These are phyloP conservation scores for Nyssa sinensis DNA, from an alignment of 148 eudicot species.

Conservation along the genomic window DNA sequence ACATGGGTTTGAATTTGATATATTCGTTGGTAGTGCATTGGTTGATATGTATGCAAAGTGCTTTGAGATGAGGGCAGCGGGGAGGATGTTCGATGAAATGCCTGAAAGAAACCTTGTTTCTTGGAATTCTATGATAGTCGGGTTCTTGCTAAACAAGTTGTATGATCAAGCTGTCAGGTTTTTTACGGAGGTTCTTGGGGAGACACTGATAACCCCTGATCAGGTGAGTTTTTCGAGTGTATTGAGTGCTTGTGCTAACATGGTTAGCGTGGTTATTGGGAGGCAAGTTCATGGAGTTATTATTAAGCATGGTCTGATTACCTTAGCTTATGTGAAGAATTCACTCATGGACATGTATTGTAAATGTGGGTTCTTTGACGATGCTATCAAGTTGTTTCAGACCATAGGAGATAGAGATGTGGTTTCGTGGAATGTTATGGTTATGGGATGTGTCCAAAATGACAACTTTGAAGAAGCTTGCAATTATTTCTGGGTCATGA, in stretches of 20 bases:
- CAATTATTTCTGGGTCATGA: conserved; percentile 41
- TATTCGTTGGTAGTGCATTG: conserved; percentile 50
- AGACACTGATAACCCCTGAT: conserved; percentile 23
- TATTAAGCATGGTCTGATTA: conserved; percentile 34
- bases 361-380: conserved; percentile 44
- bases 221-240: conserved; percentile 48
- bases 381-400: conserved; percentile 35
- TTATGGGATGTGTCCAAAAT: conserved; percentile 37
- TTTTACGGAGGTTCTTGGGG: conserved; percentile 33
- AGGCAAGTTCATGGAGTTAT: conserved; percentile 41
- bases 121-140: conserved; percentile 32
- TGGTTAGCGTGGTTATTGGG: conserved; percentile 29
- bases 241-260: conserved; percentile 54
- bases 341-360: conserved; percentile 54
- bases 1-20: conserved; percentile 40
- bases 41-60: conserved; percentile 53
- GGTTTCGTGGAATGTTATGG: conserved; percentile 53
- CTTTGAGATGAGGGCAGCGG: conserved; percentile 26
- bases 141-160: conserved; percentile 29
- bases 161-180: conserved; percentile 25
- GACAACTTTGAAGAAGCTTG: conserved; percentile 46
- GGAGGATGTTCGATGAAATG: conserved; percentile 14
- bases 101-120: conserved; percentile 15
- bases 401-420: conserved; percentile 34
- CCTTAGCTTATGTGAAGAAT: conserved; percentile 39